These are phyloP conservation scores for Coniochaeta sp. DNA, from an alignment of 2,329 filamentous ascomycete genomes.

Conservation along the genomic window DNA sequence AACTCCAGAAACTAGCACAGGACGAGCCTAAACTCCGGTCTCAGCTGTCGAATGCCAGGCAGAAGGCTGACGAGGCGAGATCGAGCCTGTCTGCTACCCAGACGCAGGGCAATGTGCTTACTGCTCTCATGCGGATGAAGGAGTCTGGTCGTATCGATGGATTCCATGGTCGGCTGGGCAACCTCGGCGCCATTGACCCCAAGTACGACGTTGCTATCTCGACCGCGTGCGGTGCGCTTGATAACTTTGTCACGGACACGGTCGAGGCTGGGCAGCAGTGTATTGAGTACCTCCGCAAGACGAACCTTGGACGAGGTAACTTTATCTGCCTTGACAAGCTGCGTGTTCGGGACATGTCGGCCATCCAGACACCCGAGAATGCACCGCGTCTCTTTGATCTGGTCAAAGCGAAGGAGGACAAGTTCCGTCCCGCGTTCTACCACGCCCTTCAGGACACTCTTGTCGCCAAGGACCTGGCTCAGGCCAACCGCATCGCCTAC, in stretches of 20 bases:
- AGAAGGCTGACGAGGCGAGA: conserved; percentile 93
- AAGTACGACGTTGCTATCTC: conserved; percentile 98
- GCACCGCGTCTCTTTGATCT: conserved; percentile 91
- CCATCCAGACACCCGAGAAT: conserved; percentile 83
- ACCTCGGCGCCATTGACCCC: conserved; percentile 86
- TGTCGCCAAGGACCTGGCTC: conserved; percentile 85
- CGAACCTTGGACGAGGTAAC: conserved; percentile 91
- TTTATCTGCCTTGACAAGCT: conserved; percentile 94
- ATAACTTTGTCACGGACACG: conserved; percentile 95
- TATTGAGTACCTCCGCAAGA: conserved; percentile 95
- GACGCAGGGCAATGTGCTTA: conserved; percentile 86
- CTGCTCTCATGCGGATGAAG: conserved; percentile 86
- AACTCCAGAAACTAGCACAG: conserved; percentile 63
- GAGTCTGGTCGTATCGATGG: conserved; percentile 96
- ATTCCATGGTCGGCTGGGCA: conserved; percentile 91
- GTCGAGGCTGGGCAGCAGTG: conserved; percentile 96
- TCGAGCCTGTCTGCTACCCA: conserved; percentile 86
- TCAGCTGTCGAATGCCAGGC: conserved; percentile 80
- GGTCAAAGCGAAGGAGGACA: conserved; percentile 80
- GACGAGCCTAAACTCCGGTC: conserved; percentile 78
- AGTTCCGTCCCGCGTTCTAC: conserved; percentile 86
- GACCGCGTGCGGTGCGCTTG: conserved; percentile 82
- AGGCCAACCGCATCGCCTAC: conserved; percentile 95
- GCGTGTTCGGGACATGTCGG: conserved; percentile 66
- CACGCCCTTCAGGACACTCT: conserved; percentile 92